A percentile compares a stretch with the other conserved stretches of the same genome.
Conservation (phyloP, 768 basidiomycete genomes). For the Trametes punicea region DNA sequence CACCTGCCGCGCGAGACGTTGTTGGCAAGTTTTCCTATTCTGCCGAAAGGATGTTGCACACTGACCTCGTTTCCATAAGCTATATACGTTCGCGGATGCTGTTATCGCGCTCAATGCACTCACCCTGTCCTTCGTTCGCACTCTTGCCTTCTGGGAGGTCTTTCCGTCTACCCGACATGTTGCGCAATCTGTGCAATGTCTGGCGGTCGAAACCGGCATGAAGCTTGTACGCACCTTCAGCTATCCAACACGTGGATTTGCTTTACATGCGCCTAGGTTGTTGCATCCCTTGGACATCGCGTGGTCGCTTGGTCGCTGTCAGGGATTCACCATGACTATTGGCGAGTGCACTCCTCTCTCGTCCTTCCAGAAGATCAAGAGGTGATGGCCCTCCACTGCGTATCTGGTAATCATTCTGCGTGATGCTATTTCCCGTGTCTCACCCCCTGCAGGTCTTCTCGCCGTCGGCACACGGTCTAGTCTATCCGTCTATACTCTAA, state of each 20-base stretch:
- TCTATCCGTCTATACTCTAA: conserved; percentile 72
- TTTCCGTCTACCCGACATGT: conserved; percentile 58
- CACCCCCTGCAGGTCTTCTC: conserved; percentile 58
- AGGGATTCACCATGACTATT: conserved; percentile 55
- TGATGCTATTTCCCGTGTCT: conserved; percentile 23
- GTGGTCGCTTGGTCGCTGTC: conserved; percentile 82
- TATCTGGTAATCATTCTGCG: conserved; percentile 50
- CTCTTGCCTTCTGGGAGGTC: conserved; percentile 77
- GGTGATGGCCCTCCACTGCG: conserved; percentile 67
- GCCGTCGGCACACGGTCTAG: conserved; percentile 60
- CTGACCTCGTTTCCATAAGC: conserved; percentile 35
- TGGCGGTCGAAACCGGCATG: conserved; percentile 75
- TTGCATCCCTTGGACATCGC: conserved; percentile 63
- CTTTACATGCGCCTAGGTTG: conserved; percentile 51
- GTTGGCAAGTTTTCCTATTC: conserved; percentile 45
- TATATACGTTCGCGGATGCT: conserved; percentile 70
- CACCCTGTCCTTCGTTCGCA: conserved; percentile 58
- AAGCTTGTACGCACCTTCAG: conserved; percentile 60
- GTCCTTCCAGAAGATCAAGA: conserved; percentile 51
- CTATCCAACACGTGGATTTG: not conserved
- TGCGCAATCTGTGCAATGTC: conserved; percentile 48
- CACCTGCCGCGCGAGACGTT: conserved; percentile 52
- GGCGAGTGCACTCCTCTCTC: conserved; percentile 82
- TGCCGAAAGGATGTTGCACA: not conserved
- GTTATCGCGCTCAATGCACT: conserved; percentile 72